Conservation (phyloP, 2,329 filamentous ascomycete genomes). For the Colletotrichum sp. region DNA sequence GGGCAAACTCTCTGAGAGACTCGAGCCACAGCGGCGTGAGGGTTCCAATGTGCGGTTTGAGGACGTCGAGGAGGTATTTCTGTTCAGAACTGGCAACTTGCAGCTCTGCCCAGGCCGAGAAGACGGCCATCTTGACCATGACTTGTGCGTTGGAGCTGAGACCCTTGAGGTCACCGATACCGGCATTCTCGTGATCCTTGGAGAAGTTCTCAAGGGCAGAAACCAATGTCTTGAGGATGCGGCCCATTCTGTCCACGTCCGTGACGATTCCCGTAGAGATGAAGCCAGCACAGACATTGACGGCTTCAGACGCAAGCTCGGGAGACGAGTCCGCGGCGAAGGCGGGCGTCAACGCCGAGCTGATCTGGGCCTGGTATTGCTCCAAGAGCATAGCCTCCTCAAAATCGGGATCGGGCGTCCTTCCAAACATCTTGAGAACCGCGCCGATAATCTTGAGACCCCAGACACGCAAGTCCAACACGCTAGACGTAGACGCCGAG, state of each 20-base stretch:
- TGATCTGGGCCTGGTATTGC: conserved; percentile 98
- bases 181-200: conserved; percentile 76
- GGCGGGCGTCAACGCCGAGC: conserved; percentile 92
- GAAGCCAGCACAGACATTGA: conserved; percentile 98
- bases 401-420: conserved; percentile 94
- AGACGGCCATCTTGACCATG: conserved; percentile 98
- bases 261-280: conserved; percentile 97
- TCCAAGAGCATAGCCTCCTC: conserved; percentile 95
- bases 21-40: conserved; percentile 94
- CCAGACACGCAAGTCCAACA: conserved; percentile 87
- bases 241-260: conserved; percentile 97
- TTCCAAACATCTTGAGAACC: conserved; percentile 93
- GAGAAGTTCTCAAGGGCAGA: conserved; percentile 92
- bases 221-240: conserved; percentile 92
- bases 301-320: conserved; percentile 91
- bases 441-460: conserved; percentile 94
- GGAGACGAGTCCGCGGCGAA: conserved; percentile 96
- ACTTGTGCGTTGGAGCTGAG: conserved; percentile 95
- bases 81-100: conserved; percentile 96
- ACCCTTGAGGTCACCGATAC: conserved; percentile 91
- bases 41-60: conserved; percentile 87
- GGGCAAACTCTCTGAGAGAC: conserved; percentile 90
- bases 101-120: conserved; percentile 95
- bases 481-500: conserved; percentile 92
- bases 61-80: conserved; percentile 83